Base-by-base conservation (phyloP, 2,329 filamentous ascomycete genomes). In the Didymella sp. region DNA sequence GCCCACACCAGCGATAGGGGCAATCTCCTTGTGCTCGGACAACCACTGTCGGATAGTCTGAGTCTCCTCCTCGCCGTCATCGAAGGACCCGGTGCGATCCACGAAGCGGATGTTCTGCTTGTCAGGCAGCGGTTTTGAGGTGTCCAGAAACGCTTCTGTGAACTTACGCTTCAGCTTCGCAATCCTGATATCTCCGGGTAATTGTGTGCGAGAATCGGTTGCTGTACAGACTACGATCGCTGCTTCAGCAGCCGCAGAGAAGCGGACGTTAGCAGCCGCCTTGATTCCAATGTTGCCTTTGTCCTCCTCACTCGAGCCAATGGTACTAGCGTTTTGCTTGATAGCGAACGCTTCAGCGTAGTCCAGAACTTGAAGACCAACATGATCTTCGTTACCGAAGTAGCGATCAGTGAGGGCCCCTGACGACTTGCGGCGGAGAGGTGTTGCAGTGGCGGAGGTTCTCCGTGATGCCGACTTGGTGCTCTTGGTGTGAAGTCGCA, bases 291-390 rank as follows among this genome's bases (percentile, higher is more conserved):
- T 48, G 11, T 62, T 67, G 11, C 74, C 73, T 7, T 68, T 60
- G 8, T 59, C 62, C 17, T 75, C 73, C 61, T 78, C 75, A 25
- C 61, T 69, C 11, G 80, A 76, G 43, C 76, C 73, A 28, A 82
- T 69, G 3, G 79, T 81, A 48, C 76, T 75, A 9, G 75, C 71
- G 60, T 78, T 81, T 49, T 81, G 78, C 48, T 76, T 77, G 48
- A 78, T 68, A 8, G 78, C 76, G 60, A 81, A 83, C 4, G 76
- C 69, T 43, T 81, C 76, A 0, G 78, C 66, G 50, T 83, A 75
- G 58, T 84, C 82, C 7, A 82, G 74, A n/a, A 81, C 69, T 12
- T 82, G 66, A 45, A 79, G 60, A 40, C 79, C 78, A 43, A 74
- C 72, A 25, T 78, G 71, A 25, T 78, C 72, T 40, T 76, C 70